Evolutionary conservation across 116 monocot genomes (phyloP).

Genomic region (Phalaenopsis hybrid): DNA sequence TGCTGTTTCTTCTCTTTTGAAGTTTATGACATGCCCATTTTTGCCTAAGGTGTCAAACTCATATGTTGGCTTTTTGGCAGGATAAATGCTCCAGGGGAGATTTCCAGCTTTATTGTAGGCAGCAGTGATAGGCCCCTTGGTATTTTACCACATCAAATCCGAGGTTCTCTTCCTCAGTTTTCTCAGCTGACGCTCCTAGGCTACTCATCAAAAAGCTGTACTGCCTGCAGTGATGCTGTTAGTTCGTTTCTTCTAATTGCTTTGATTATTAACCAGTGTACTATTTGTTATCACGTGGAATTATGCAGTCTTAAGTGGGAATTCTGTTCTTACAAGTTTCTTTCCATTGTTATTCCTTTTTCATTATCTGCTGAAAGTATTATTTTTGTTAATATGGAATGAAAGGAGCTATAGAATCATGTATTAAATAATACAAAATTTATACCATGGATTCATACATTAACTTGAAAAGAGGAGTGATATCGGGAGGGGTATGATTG

Average conservation of each 20-base stretch:
- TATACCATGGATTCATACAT: too few species aligned
- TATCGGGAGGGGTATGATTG: too few species aligned
- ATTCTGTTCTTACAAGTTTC: not conserved
- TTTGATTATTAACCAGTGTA: not conserved
- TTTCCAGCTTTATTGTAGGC: conserved; percentile 29
- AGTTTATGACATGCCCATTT: not conserved
- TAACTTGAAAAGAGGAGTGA: too few species aligned
- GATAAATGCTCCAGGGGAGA: conserved; percentile 79
- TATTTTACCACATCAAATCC: conserved; percentile 89
- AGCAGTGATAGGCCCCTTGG: conserved; percentile 60
- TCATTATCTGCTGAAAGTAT: too few species aligned
- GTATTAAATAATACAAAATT: too few species aligned
- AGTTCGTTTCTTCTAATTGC: conserved; percentile 20
- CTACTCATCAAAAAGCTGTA: conserved; percentile 74
- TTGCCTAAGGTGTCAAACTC: not conserved
- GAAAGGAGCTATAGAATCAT: too few species aligned
- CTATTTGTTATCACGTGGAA: not conserved
- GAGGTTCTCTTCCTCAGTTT: conserved; percentile 70
- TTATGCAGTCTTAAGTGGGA: not conserved
- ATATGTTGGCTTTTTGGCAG: conserved; percentile 26
- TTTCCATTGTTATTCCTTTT: too few species aligned
- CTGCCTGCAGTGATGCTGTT: conserved; percentile 71
- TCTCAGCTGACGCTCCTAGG: conserved; percentile 72
- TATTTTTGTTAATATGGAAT: too few species aligned
- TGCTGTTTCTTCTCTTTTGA: not conserved